A percentile compares a stretch with the other conserved stretches of the same genome.
Evolutionary conservation across 179 eudicot species (phyloP).

Genomic region (Beta macrorhiza): DNA sequence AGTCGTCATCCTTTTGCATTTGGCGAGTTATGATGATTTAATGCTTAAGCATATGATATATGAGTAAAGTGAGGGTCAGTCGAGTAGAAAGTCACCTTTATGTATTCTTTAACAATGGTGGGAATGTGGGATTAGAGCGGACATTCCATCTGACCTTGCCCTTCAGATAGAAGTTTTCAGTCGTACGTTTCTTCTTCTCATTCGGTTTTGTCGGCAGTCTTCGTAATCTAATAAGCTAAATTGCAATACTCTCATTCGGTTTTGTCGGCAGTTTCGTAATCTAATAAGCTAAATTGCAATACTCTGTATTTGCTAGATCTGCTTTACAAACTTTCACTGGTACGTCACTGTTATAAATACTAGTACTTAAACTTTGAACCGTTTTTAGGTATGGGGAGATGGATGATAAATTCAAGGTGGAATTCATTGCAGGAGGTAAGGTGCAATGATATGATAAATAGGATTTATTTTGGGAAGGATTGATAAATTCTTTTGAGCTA

Average conservation of each 20-base stretch:
- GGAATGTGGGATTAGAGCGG: no score
- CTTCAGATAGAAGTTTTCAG: not conserved
- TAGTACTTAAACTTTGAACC: not conserved
- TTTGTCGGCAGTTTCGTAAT: not conserved
- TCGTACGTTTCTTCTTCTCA: not conserved
- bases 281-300: not conserved
- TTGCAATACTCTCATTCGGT: not conserved
- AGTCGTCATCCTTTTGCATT: no score
- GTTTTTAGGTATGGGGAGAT: conserved; percentile 78
- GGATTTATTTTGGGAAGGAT: not conserved
- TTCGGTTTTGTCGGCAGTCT: not conserved
- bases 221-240: not conserved
- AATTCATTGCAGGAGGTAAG: conserved; percentile 94
- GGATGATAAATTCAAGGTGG: conserved; percentile 71
- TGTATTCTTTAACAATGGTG: not conserved
- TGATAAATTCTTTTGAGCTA: not conserved
- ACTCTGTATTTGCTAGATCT: not conserved
- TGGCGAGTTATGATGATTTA: no score
- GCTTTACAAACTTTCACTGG: not conserved
- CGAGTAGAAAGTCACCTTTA: not conserved
- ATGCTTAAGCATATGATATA: no score
- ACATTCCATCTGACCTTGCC: not conserved
- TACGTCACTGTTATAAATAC: not conserved
- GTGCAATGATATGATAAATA: not conserved
- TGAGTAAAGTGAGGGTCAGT: not conserved